phyloP scores from a whole-genome alignment of 352 stramenopile species.

The Phytophthora ramorum region DNA sequence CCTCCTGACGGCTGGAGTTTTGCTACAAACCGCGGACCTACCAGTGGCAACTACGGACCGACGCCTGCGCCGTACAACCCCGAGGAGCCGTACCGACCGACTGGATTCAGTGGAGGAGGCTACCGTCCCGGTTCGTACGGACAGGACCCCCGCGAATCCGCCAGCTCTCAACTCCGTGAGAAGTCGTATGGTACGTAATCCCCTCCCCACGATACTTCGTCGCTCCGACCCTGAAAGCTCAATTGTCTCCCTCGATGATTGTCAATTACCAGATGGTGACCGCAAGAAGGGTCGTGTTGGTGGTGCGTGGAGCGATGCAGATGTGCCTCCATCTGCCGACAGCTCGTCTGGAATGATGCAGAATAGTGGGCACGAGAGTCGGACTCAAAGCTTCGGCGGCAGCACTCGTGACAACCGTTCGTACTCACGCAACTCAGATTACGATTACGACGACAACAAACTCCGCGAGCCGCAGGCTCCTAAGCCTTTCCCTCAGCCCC shows the following conservation, averaged over 20 bases:
- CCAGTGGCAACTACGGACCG: constrained; percentile 68
- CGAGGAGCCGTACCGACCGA: constrained; percentile 79
- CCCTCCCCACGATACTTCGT: not conserved
- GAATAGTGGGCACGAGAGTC: constrained; percentile 45
- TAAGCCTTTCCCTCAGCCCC: constrained; percentile 34
- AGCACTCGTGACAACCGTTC: constrained; percentile 45
- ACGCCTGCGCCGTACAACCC: constrained; percentile 76
- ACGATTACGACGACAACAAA: constrained; percentile 63
- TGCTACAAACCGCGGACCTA: constrained; percentile 84
- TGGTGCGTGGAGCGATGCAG: constrained; percentile 64
- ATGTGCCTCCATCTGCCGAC: constrained; percentile 26
- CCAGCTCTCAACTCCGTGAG: constrained; percentile 73
- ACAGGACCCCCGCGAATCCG: constrained; percentile 67
- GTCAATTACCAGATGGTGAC: constrained; percentile 61
- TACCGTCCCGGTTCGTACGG: constrained; percentile 58
- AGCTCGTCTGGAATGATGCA: constrained; percentile 36
- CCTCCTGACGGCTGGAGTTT: constrained; percentile 86
- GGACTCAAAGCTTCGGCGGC: constrained; percentile 53
- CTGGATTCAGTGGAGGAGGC: constrained; percentile 48
- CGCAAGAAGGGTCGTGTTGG: constrained; percentile 86
- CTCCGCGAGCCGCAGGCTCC: constrained; percentile 33
- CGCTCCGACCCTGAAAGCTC: constrained; percentile 1
- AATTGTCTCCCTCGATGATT: not conserved
- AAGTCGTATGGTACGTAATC: constrained; percentile 73
- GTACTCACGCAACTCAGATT: constrained; percentile 59